These are phyloP conservation scores for Maudiozyma saulgeensis DNA, from an alignment of 805 yeast genomes.

Conservation along the genomic window DNA sequence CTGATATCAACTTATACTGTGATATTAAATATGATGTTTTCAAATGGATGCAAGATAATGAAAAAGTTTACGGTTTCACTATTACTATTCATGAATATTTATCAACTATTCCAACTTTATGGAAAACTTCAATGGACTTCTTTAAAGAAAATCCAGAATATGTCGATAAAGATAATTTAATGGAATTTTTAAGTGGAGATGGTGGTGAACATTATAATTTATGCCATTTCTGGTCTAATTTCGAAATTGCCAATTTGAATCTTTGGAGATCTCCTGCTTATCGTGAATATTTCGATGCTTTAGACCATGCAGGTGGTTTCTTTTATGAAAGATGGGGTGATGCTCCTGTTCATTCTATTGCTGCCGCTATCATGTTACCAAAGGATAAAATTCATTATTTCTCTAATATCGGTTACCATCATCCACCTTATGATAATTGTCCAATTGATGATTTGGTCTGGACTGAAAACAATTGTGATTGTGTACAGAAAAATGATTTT, in stretches of 20 bases:
- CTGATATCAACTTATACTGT: slow-evolving; percentile 64
- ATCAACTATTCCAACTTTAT: slow-evolving; percentile 65
- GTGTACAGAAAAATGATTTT: slow-evolving; percentile 64
- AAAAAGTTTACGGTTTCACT: slow-evolving; percentile 62
- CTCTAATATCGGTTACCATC: slow-evolving; percentile 72
- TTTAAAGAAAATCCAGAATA: slow-evolving; percentile 45
- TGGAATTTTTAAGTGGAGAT: slow-evolving; percentile 56
- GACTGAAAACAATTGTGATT: slow-evolving; percentile 53
- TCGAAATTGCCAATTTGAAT: slow-evolving; percentile 62
- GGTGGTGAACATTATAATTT: slow-evolving; percentile 54
- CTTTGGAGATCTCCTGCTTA: slow-evolving; percentile 53
- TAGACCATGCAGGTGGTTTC: slow-evolving; percentile 66
- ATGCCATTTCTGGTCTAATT: slow-evolving; percentile 79
- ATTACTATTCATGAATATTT: slow-evolving; percentile 38
- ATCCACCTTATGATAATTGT: slow-evolving; percentile 66
- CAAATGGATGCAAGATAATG: slow-evolving; percentile 68
- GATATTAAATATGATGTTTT: slow-evolving; percentile 73
- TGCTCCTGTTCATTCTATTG: slow-evolving; percentile 80
- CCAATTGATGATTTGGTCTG: slow-evolving; percentile 61
- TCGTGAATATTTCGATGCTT: slow-evolving; percentile 45
- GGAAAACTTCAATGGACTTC: slow-evolving; percentile 64
- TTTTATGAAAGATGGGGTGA: slow-evolving; percentile 89
- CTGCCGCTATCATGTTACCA: slow-evolving; percentile 62
- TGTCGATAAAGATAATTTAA: slow-evolving; percentile 35
- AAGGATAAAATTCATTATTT: slow-evolving; percentile 61